Conservation (phyloP, 2,329 filamentous ascomycete species). For the Fusarium sarcochroum region DNA sequence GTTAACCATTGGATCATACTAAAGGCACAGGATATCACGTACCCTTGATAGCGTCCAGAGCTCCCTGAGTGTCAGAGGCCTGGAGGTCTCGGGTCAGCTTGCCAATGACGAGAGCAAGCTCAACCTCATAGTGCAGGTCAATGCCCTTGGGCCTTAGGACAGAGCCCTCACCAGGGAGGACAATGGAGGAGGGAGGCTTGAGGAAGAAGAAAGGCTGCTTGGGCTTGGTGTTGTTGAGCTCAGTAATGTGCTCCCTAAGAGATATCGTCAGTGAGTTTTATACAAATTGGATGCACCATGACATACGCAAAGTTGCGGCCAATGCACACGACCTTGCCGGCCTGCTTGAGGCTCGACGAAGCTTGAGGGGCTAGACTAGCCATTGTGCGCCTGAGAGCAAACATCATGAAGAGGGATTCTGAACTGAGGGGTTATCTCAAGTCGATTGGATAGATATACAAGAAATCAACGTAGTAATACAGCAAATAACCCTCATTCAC, state of each 20-base stretch:
- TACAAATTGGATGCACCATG: slow-evolving; percentile 6
- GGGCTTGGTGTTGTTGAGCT: slow-evolving; percentile 88
- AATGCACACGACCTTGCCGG: slow-evolving; percentile 89
- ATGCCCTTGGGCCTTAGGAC: slow-evolving; percentile 87
- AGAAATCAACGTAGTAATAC: neutral
- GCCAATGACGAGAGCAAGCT: slow-evolving; percentile 90
- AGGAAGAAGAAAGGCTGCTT: slow-evolving; percentile 99
- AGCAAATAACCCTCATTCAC: neutral
- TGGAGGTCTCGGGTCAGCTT: slow-evolving; percentile 83
- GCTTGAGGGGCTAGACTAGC: slow-evolving; percentile 59
- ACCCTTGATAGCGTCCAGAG: slow-evolving; percentile 87
- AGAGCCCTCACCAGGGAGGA: slow-evolving; percentile 82
- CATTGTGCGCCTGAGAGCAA: slow-evolving; percentile 55
- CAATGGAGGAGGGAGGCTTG: slow-evolving; percentile 90
- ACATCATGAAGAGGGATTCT: slow-evolving; percentile 49
- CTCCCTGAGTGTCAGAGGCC: slow-evolving; percentile 79
- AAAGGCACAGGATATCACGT: slow-evolving; percentile 42
- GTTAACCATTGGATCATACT: slow-evolving; percentile 13
- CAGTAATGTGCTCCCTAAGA: slow-evolving; percentile 87
- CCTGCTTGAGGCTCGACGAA: slow-evolving; percentile 62
- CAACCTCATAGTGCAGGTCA: slow-evolving; percentile 93
- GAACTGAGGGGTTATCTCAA: neutral
- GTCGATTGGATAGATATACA: neutral
- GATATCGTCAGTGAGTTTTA: slow-evolving; percentile 23
- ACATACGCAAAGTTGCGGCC: slow-evolving; percentile 94